phyloP scores from a whole-genome alignment of 805 yeast species.

The Nakazawaea siamensis region DNA sequence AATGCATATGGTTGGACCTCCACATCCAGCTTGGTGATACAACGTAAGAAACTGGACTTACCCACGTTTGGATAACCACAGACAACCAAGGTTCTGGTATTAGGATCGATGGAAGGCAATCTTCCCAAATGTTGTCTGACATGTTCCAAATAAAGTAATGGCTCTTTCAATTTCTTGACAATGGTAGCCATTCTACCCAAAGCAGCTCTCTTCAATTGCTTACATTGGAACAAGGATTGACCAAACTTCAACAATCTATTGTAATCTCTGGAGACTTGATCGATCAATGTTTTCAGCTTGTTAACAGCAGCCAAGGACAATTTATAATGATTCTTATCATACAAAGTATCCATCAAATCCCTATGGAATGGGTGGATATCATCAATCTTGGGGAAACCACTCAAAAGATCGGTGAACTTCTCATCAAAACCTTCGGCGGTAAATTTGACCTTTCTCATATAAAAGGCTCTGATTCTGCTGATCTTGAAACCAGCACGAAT shows the following conservation, averaged over 20 bases:
- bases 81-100: conserved; percentile 92
- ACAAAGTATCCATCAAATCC: conserved; percentile 94
- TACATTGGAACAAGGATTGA: conserved; percentile 96
- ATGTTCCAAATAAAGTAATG: conserved; percentile 88
- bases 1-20: conserved; percentile 99
- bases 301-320: conserved; percentile 93
- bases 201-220: conserved; percentile 97
- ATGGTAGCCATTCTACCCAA: conserved; percentile 99
- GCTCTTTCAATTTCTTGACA: conserved; percentile 90
- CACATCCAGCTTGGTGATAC: conserved; percentile 96
- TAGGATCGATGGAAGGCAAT: conserved; percentile 96
- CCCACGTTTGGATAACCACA: conserved; percentile 99
- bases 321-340: conserved; percentile 97
- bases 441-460: conserved; percentile 95
- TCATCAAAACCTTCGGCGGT: conserved; percentile 96
- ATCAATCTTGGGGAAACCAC: conserved; percentile 92
- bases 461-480: conserved; percentile 92
- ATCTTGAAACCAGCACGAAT: conserved; percentile 94
- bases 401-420: conserved; percentile 77
- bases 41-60: conserved; percentile 87
- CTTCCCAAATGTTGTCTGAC: conserved; percentile 99
- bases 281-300: conserved; percentile 87
- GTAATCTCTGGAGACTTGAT: conserved; percentile 94
- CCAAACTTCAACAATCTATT: conserved; percentile 92
- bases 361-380: conserved; percentile 98